These are phyloP conservation scores for Fusarium pseudoanthophilum DNA, from an alignment of 2,329 filamentous ascomycete species.

Conservation along the genomic window DNA sequence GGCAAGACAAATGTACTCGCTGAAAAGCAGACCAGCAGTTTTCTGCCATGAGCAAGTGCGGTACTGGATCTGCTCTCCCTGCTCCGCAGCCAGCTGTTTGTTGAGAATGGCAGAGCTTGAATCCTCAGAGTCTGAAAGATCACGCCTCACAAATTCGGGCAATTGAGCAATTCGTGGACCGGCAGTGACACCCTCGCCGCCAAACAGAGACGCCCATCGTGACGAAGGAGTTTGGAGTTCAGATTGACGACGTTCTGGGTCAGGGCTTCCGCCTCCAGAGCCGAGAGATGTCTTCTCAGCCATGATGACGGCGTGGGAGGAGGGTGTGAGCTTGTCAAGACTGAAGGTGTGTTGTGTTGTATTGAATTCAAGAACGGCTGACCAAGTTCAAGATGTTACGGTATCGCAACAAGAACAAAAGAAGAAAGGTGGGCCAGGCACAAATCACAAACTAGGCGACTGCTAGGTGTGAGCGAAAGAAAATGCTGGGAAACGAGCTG, in stretches of 20 bases:
- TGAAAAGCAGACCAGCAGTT: slow-evolving; percentile 90
- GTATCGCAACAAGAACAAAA: slow-evolving; percentile 3
- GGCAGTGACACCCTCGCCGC: slow-evolving; percentile 54
- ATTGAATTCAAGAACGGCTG: neutral
- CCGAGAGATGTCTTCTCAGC: slow-evolving; percentile 41
- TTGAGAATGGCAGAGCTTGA: slow-evolving; percentile 62
- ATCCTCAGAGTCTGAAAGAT: slow-evolving; percentile 56
- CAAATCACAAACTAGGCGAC: slow-evolving; percentile 12
- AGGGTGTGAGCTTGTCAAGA: neutral
- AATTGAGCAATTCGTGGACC: slow-evolving; percentile 64
- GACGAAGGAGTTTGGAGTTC: slow-evolving; percentile 39
- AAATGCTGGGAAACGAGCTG: slow-evolving; percentile 9
- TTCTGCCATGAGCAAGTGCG: slow-evolving; percentile 95
- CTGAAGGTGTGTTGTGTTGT: neutral
- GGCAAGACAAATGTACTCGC: slow-evolving; percentile 90
- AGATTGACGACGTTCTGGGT: slow-evolving; percentile 40
- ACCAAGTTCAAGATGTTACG: neutral
- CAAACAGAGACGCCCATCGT: slow-evolving; percentile 51
- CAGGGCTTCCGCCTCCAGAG: slow-evolving; percentile 26
- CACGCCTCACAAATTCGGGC: slow-evolving; percentile 49
- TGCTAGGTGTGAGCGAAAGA: slow-evolving; percentile 3
- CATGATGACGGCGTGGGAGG: slow-evolving; percentile 33
- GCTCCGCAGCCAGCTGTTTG: slow-evolving; percentile 80
- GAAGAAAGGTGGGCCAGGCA: slow-evolving; percentile 7
- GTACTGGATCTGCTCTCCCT: slow-evolving; percentile 85